A percentile compares a stretch with the other conserved stretches of the same genome.
phyloP scores from a whole-genome alignment of 805 yeast species.

The Dipodascopsis uninucleata region DNA sequence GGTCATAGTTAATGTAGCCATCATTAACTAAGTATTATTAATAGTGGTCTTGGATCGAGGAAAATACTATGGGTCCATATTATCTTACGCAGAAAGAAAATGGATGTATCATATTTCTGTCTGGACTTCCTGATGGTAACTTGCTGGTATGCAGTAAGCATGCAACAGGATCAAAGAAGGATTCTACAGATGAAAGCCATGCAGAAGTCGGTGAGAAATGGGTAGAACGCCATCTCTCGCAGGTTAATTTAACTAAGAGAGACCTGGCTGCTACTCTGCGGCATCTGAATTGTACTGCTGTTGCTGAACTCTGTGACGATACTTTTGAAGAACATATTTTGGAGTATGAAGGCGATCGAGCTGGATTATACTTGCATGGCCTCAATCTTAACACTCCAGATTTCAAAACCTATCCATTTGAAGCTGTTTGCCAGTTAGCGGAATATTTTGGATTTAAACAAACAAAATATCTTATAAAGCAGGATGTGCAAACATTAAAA shows the following conservation, averaged over 20 bases:
- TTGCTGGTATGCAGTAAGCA: conserved; percentile 88
- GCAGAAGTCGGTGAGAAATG: conserved; percentile 66
- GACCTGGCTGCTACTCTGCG: conserved; percentile 58
- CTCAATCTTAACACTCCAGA: conserved; percentile 62
- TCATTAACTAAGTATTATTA: neutral
- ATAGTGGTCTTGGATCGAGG: conserved; percentile 43
- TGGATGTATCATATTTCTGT: conserved; percentile 84
- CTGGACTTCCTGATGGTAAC: conserved; percentile 73
- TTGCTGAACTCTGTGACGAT: conserved; percentile 91
- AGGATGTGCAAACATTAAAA: conserved; percentile 43
- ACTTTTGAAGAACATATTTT: conserved; percentile 89
- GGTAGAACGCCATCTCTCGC: conserved; percentile 51
- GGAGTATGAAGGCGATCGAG: conserved; percentile 57
- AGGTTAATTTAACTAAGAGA: conserved; percentile 39
- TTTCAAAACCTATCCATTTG: conserved; percentile 65
- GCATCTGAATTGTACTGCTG: conserved; percentile 65
- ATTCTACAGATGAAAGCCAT: conserved; percentile 56
- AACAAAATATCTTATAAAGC: conserved; percentile 48
- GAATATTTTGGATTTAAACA: conserved; percentile 59
- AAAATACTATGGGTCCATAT: conserved; percentile 68
- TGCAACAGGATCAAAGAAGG: conserved; percentile 65
- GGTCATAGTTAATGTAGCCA: neutral
- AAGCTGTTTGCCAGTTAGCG: conserved; percentile 58
- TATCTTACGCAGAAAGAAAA: conserved; percentile 80
- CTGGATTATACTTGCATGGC: conserved; percentile 91